These are phyloP conservation scores for Lactarius akahatsu DNA, from an alignment of 768 basidiomycete species.

Conservation along the genomic window DNA sequence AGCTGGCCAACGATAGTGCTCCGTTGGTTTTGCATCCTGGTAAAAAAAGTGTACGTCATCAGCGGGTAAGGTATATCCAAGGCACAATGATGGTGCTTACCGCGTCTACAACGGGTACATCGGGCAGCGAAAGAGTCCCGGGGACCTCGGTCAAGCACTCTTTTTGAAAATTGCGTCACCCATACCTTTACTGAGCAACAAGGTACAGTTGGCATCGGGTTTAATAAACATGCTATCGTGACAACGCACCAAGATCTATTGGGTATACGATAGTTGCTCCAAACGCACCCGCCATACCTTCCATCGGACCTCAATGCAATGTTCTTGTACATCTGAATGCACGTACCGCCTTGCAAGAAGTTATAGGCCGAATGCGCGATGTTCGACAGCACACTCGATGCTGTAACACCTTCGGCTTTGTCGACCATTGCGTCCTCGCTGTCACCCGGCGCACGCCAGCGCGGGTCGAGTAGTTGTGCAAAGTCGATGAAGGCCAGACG, in stretches of 20 bases:
- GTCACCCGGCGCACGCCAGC: constrained; percentile 74
- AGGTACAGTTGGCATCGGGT: constrained; percentile 23
- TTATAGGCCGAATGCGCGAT: constrained; percentile 76
- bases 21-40: constrained; percentile 95
- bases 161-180: constrained; percentile 4
- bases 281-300: constrained; percentile 87
- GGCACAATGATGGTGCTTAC: constrained; percentile 37
- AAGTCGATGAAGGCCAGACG: constrained; percentile 88
- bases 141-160: constrained; percentile 11
- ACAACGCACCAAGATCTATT: constrained; percentile 79
- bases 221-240: background rate
- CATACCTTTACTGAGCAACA: constrained; percentile 65
- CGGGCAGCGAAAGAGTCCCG: background rate
- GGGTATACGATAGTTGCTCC: constrained; percentile 99
- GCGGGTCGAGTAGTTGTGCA: constrained; percentile 87
- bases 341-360: constrained; percentile 79
- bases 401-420: constrained; percentile 31
- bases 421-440: constrained; percentile 38
- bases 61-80: constrained; percentile 8
- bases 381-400: constrained; percentile 50
- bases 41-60: background rate
- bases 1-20: constrained; percentile 96
- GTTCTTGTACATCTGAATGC: constrained; percentile 20
- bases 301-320: constrained; percentile 26
- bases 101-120: constrained; percentile 50